Conservation (phyloP, 73 alveolate genomes). For the Tetrahymena thermophila region DNA sequence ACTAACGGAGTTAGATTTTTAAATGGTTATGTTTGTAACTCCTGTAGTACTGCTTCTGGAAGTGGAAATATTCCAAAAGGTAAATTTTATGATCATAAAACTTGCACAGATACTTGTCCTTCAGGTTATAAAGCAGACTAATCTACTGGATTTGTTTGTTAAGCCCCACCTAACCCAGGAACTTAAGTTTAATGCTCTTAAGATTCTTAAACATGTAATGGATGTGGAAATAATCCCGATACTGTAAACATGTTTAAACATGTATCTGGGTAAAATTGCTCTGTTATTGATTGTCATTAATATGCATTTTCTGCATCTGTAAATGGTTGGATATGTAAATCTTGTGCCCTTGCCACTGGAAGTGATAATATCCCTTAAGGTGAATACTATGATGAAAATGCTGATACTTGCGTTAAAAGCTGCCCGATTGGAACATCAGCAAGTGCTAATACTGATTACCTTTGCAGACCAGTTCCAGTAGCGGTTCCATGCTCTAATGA, state of each 20-base stretch:
- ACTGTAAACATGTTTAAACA: too few species aligned
- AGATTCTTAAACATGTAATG: not conserved
- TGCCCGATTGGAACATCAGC: not conserved
- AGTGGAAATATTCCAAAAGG: not conserved
- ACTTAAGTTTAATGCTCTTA: not conserved
- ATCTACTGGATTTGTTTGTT: not conserved
- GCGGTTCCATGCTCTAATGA: not conserved
- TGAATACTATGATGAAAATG: not conserved
- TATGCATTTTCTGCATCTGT: too few species aligned
- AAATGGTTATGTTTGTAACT: not conserved
- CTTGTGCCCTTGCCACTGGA: not conserved
- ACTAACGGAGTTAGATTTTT: too few species aligned
- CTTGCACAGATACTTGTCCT: not conserved
- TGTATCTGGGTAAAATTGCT: not conserved
- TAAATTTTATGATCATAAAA: not conserved
- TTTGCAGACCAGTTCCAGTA: not conserved
- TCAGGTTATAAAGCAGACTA: not conserved
- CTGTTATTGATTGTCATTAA: too few species aligned
- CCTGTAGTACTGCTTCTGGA: not conserved
- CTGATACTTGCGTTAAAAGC: not conserved
- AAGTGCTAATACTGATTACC: not conserved
- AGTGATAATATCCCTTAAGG: too few species aligned
- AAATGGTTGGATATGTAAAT: not conserved
- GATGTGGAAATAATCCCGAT: not conserved
- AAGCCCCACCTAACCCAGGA: not conserved